phyloP scores from a whole-genome alignment of 2,329 filamentous ascomycete species.

The Geoglossum cookeanum region DNA sequence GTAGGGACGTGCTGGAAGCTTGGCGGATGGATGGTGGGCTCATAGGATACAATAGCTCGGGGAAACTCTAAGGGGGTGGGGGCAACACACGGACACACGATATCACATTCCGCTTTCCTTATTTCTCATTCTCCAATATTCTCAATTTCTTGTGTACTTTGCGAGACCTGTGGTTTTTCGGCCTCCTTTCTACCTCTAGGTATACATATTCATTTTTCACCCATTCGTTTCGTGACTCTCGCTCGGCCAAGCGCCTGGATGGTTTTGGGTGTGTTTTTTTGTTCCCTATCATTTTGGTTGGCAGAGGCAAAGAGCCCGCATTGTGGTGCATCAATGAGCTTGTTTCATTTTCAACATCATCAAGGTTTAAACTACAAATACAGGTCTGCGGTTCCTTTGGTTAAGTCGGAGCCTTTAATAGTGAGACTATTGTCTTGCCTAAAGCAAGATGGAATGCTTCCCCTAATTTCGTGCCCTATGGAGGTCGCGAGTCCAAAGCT shows the following conservation, averaged over 20 bases:
- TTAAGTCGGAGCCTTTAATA: background rate
- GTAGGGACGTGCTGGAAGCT: background rate
- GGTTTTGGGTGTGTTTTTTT: background rate
- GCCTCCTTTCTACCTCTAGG: background rate
- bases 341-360: background rate
- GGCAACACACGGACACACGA: background rate
- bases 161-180: background rate
- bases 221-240: background rate
- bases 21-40: background rate
- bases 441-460: background rate
- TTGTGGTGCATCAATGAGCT: background rate
- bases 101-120: background rate
- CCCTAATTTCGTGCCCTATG: background rate
- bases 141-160: constrained; percentile 1
- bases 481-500: background rate
- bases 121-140: background rate
- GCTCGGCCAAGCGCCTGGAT: background rate
- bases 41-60: constrained; percentile 1
- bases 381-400: background rate
- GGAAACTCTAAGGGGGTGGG: background rate
- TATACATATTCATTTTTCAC: background rate
- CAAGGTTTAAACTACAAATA: background rate
- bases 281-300: background rate
- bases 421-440: background rate
- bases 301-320: background rate